phyloP scores from a whole-genome alignment of 345 rosid genomes.

The Pugionium dolabratum region DNA sequence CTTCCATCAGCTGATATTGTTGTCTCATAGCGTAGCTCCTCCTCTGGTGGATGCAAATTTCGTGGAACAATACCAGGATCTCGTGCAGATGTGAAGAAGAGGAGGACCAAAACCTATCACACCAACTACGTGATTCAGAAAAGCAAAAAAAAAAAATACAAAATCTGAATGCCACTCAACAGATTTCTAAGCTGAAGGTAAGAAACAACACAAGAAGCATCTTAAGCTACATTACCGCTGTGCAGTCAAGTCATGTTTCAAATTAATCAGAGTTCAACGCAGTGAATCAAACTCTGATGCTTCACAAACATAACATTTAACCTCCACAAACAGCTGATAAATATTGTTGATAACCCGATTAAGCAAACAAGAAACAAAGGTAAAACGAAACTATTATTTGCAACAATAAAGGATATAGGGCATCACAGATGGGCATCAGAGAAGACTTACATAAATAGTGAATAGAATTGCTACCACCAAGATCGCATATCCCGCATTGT shows the following conservation, averaged over 20 bases:
- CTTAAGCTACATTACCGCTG: neutral
- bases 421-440: slow-evolving; percentile 6
- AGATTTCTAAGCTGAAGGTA: slow-evolving; percentile 14
- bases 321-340: neutral
- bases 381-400: neutral
- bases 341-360: neutral
- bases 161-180: slow-evolving; percentile 7
- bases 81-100: slow-evolving; percentile 83
- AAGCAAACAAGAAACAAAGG: slow-evolving; percentile 1
- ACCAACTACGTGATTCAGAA: slow-evolving; percentile 31
- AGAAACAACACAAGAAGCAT: slow-evolving; percentile 1
- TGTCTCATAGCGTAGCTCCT: slow-evolving; percentile 67
- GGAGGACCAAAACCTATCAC: slow-evolving; percentile 78
- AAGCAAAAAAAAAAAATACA: slow-evolving; percentile 12
- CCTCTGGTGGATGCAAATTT: slow-evolving; percentile 93
- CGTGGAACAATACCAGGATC: slow-evolving; percentile 97
- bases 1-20: slow-evolving; percentile 61
- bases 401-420: neutral
- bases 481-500: slow-evolving; percentile 79
- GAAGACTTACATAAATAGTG: slow-evolving; percentile 70
- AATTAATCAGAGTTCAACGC: neutral
- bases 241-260: neutral
- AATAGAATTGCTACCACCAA: slow-evolving; percentile 68
- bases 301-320: neutral
- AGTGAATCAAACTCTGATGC: slow-evolving; percentile 7